Percentiles rank a stretch among this genome's conserved stretches.
These are phyloP conservation scores for Novymonas esmeraldas DNA, from an alignment of 208 protist species.

Conservation along the genomic window DNA sequence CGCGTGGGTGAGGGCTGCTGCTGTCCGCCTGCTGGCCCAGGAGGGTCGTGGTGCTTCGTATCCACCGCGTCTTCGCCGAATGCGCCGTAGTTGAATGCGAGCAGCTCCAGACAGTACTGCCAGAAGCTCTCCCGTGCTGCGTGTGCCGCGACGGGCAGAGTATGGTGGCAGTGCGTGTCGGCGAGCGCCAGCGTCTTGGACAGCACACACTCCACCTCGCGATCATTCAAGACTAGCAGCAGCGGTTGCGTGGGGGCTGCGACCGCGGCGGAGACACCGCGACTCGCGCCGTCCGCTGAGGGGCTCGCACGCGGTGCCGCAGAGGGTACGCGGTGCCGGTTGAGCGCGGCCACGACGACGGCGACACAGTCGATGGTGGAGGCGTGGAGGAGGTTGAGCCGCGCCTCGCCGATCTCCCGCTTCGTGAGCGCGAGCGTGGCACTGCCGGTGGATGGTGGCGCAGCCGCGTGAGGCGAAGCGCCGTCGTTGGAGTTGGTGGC, in stretches of 20 bases:
- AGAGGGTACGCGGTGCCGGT: slow-evolving; percentile 13
- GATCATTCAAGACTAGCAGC: slow-evolving; percentile 39
- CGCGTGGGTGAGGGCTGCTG: not conserved
- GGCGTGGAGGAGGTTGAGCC: slow-evolving; percentile 46
- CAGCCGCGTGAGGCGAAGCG: no score
- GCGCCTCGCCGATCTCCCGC: slow-evolving; percentile 39
- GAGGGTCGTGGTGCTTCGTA: not conserved
- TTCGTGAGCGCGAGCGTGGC: slow-evolving; percentile 16
- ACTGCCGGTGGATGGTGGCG: not conserved
- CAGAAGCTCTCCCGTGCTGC: slow-evolving; percentile 28
- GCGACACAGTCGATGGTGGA: slow-evolving; percentile 29
- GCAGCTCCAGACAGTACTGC: slow-evolving; percentile 41
- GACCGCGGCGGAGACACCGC: not conserved
- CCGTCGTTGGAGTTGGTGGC: no score
- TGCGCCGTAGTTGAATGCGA: slow-evolving; percentile 41
- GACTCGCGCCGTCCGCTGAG: not conserved
- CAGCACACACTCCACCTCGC: slow-evolving; percentile 58
- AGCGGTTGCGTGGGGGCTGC: not conserved
- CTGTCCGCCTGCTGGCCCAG: not conserved
- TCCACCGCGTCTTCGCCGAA: not conserved
- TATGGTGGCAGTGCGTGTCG: not conserved
- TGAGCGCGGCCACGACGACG: slow-evolving; percentile 27
- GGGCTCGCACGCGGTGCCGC: not conserved
- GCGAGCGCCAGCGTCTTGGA: slow-evolving; percentile 37
- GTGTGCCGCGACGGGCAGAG: not conserved